These are phyloP conservation scores for Penicillium ucsense DNA, from an alignment of 495 filamentous ascomycete genomes.

Conservation along the genomic window DNA sequence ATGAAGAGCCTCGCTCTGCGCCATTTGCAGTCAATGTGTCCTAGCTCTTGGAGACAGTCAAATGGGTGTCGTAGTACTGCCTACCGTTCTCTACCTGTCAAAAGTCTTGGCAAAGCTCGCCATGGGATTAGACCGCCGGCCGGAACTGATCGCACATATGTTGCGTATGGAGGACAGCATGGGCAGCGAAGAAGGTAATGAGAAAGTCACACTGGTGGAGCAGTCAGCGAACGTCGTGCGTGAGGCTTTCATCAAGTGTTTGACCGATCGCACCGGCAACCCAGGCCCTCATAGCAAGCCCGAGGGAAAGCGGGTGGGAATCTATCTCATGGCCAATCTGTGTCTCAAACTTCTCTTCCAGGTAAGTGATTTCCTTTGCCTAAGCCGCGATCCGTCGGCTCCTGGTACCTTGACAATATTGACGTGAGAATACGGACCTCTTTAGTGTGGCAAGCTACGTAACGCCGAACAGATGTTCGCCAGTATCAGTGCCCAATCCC, in stretches of 20 bases:
- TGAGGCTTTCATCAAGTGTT: slow-evolving; percentile 81
- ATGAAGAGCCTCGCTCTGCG: background rate
- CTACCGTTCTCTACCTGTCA: slow-evolving; percentile 67
- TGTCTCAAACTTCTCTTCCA: slow-evolving; percentile 84
- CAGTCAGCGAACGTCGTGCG: slow-evolving; percentile 78
- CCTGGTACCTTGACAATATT: background rate
- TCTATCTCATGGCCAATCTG: slow-evolving; percentile 85
- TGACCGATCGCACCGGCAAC: slow-evolving; percentile 67
- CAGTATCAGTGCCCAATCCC: slow-evolving; percentile 75
- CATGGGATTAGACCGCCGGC: slow-evolving; percentile 66
- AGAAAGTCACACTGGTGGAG: slow-evolving; percentile 70
- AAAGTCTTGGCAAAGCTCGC: slow-evolving; percentile 67
- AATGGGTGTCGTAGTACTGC: slow-evolving; percentile 67
- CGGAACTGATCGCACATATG: slow-evolving; percentile 55
- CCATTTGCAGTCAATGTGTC: slow-evolving; percentile 50
- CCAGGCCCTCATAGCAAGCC: slow-evolving; percentile 45
- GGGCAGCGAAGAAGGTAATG: slow-evolving; percentile 43
- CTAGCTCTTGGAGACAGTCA: slow-evolving; percentile 70
- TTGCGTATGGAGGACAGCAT: slow-evolving; percentile 38
- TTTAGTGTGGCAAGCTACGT: slow-evolving; percentile 44
- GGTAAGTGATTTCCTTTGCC: slow-evolving; percentile 28
- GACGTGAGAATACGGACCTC: background rate
- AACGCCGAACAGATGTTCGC: slow-evolving; percentile 78
- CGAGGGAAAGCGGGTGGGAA: slow-evolving; percentile 75
- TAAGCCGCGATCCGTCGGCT: background rate